Evolutionary conservation across 2,329 filamentous ascomycete genomes (phyloP), one percentile per base, ranked within the genome.

Genomic region (Monilinia fructigena): DNA sequence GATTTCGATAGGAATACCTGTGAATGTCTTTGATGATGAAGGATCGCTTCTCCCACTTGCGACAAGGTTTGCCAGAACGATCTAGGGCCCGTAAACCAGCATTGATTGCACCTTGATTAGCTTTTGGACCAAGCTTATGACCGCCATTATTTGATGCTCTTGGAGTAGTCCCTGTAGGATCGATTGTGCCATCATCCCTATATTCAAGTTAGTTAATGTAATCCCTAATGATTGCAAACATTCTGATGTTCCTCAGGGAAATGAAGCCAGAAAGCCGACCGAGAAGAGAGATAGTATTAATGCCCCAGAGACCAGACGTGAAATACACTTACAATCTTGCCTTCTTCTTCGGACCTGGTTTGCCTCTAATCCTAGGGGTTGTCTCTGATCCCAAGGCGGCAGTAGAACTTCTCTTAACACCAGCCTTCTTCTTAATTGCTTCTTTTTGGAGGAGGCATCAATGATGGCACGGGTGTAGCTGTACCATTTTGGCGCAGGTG

Each of bases 341-440:
- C 82, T 96, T 97, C 86, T 97, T 97, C 86, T 97, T 98, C 0
- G 94, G 94, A 8, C 94, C 94, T 8, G 95, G 94, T 81, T 96
- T 96, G 76, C 90, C 90, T 76, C 91, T 83, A 65, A 88, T 82
- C 78, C 91, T 93, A n/a, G 88, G 82, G 35, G 81, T 75, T 45
- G 81, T 82, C 70, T 93, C 91, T 74, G 80, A 78, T 74, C 77
- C 82, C 74, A 68, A 79, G 79, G 75, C 87, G 82, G 79, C 90
- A 89, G 67, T 82, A 73, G 90, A 89, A 28, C 86, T 85, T 71
- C 89, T 85, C 77, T 92, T 90, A 45, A 85, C 68, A 45, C 89
- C 47, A 45, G 45, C 23, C 78, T 93, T 93, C 81, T 91, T 92
- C 82, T 91, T 93, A 16, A 82, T 80, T 8, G 82, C 86, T 65